A percentile compares a stretch with the other conserved stretches of the same genome.
These are phyloP conservation scores for Aspergillus panamensis DNA, from an alignment of 495 filamentous ascomycete species.

Conservation along the genomic window DNA sequence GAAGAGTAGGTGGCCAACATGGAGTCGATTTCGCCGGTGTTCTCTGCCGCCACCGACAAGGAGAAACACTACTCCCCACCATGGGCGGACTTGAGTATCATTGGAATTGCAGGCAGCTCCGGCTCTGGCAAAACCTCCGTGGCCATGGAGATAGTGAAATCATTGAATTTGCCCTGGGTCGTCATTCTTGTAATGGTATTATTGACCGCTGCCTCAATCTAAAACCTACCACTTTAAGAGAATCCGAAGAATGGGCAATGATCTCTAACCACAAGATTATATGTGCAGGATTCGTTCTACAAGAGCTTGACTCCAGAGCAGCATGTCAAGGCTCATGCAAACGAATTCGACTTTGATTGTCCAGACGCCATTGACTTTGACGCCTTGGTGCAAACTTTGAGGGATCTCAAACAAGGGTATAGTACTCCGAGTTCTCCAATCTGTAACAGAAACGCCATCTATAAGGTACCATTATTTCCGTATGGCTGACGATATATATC, in stretches of 20 bases:
- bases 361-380: slow-evolving; percentile 97
- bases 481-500: slow-evolving; percentile 6
- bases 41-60: slow-evolving; percentile 35
- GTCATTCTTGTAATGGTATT: slow-evolving; percentile 93
- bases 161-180: slow-evolving; percentile 93
- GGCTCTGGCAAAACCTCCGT: slow-evolving; percentile 97
- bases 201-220: slow-evolving; percentile 11
- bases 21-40: slow-evolving; percentile 46
- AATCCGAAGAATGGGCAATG: not conserved
- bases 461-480: not conserved
- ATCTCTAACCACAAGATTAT: slow-evolving; percentile 23
- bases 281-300: slow-evolving; percentile 86
- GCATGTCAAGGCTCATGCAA: slow-evolving; percentile 71
- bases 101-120: slow-evolving; percentile 91
- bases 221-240: not conserved
- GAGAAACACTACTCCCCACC: slow-evolving; percentile 81
- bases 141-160: slow-evolving; percentile 83
- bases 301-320: slow-evolving; percentile 75
- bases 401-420: slow-evolving; percentile 88
- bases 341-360: slow-evolving; percentile 94
- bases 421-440: not conserved
- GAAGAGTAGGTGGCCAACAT: slow-evolving; percentile 22
- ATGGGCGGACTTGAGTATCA: slow-evolving; percentile 92
- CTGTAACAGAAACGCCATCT: not conserved
- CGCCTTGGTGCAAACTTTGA: slow-evolving; percentile 71